Conservation (phyloP, 805 yeast species). For the Saccharomyces mikatae region DNA sequence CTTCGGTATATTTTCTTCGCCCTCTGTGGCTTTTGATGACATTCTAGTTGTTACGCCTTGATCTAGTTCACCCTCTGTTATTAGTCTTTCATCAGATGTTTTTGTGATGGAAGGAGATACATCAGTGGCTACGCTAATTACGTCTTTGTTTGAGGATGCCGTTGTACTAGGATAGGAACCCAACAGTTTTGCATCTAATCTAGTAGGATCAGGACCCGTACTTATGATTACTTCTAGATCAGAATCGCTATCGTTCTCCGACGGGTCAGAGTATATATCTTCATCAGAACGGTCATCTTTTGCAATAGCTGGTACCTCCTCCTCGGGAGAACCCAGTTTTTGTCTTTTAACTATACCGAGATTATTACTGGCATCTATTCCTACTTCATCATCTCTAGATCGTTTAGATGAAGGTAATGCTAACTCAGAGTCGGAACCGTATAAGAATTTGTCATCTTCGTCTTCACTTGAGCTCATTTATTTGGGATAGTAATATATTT, state of each 20-base stretch:
- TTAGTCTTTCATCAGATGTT: conserved; percentile 7
- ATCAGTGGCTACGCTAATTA: conserved; percentile 13
- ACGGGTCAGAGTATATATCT: conserved; percentile 39
- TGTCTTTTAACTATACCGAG: conserved; percentile 7
- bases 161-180: background rate
- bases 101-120: conserved; percentile 6
- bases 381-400: conserved; percentile 4
- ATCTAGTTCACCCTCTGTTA: conserved; percentile 1
- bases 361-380: background rate
- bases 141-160: background rate
- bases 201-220: conserved; percentile 26
- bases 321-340: conserved; percentile 24
- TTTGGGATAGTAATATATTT: background rate
- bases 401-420: conserved; percentile 3
- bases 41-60: background rate
- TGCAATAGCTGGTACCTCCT: conserved; percentile 13
- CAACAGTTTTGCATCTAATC: conserved; percentile 17
- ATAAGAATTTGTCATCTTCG: conserved; percentile 30
- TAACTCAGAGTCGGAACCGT: conserved; percentile 29
- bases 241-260: conserved; percentile 44
- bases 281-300: conserved; percentile 28
- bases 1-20: conserved; percentile 3
- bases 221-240: conserved; percentile 82
- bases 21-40: background rate
- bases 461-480: conserved; percentile 27